Evolutionary conservation across 495 filamentous ascomycete species (phyloP), one percentile per base, ranked within the genome.

Genomic region (Penicillium alfredii): DNA sequence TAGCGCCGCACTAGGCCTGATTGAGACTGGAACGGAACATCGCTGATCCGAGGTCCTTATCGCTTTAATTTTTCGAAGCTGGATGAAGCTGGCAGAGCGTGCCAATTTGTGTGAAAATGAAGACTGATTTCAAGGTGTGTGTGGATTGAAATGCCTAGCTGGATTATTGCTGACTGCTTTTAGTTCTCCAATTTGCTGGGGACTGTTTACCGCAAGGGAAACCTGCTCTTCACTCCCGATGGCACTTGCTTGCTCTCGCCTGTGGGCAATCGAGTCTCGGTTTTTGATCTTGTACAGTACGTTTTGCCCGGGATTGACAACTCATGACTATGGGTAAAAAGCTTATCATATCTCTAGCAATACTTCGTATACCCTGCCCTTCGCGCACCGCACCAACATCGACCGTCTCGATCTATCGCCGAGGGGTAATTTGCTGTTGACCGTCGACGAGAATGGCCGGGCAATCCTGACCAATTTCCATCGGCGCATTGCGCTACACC

Each of bases 171-270:
- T 25, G 15, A 25, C 31, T 45, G 9, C 14, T 22, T 15, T 15
- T 45, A 93, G 85, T 96, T 94, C 67, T 92, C 86, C 59, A 94
- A 94, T 58, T 72, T 96, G 49, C 77, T 98, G 49, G 93, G 92
- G 44, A 98, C 89, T 48, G 92, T 98, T 49, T 98, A 96, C 71
- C 84, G 87, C 66, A 85, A 84, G 72, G 92, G 93, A 62, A 97
- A 96, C 59, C 76, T 98, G 41, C 76, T 94, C 49, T 98, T 95
- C 71, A 93, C 85, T 51, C 90, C 88, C 47, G 92, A 98, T 78
- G 92, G 92, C 47, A 90, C 84, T 47, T 88, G 86, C 63, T 73
- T 98, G 29, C 82, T 92, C 44, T 97, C 93, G n/a, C 92, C 92
- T 15, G 93, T 98, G 37, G 92, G 92, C 52, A 98, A 97, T 67